A percentile compares a stretch with the other conserved stretches of the same genome.
These are phyloP conservation scores for Penicillium sp. DNA, from an alignment of 2,329 filamentous ascomycete genomes.

Conservation along the genomic window DNA sequence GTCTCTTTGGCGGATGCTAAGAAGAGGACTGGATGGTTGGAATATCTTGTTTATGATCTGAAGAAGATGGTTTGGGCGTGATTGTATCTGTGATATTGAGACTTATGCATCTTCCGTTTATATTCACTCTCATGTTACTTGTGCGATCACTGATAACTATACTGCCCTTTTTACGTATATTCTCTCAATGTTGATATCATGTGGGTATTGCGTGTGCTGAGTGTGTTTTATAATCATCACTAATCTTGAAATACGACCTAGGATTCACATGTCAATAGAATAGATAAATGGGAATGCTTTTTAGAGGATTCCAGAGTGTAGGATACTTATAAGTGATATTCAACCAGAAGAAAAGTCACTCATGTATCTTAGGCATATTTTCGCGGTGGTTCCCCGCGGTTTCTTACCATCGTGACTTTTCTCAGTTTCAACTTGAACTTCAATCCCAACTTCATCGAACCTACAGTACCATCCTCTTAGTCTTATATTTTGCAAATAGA, in stretches of 20 bases:
- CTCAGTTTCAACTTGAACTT: background rate
- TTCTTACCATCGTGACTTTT: background rate
- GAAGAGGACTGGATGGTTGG: slow-evolving; percentile 79
- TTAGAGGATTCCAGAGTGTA: background rate
- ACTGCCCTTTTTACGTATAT: background rate
- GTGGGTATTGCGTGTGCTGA: background rate
- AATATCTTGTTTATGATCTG: slow-evolving; percentile 82
- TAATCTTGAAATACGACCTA: background rate
- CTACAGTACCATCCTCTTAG: no score
- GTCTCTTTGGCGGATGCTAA: slow-evolving; percentile 82
- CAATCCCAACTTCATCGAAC: background rate
- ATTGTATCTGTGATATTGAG: background rate
- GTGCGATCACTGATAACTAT: background rate
- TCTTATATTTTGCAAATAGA: background rate
- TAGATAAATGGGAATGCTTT: background rate
- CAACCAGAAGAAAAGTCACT: background rate
- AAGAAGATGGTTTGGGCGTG: slow-evolving; percentile 87
- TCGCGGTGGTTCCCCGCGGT: background rate
- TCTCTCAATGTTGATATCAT: background rate
- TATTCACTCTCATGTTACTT: background rate
- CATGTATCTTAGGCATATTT: background rate
- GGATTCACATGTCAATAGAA: background rate
- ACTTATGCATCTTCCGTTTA: background rate
- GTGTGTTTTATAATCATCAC: background rate
- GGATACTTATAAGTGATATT: background rate